Evolutionary conservation across 2,329 filamentous ascomycete species (phyloP), one percentile per base, ranked within the genome.

Genomic region (Cadophora luteo-olivacea): DNA sequence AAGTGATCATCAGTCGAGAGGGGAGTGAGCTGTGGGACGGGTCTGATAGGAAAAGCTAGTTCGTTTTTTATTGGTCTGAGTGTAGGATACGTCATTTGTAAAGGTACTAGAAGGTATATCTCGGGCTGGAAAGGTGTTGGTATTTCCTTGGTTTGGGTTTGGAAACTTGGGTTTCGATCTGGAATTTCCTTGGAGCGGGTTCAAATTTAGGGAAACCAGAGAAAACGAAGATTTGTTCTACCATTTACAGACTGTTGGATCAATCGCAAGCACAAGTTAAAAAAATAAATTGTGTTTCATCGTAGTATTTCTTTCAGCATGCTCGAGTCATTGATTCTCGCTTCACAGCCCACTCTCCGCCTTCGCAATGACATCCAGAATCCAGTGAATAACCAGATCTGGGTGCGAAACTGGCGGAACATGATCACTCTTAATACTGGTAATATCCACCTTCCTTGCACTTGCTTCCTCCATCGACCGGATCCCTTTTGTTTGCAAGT

Each of bases 391-490:
- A 32, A 78, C 72, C 54, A 76, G 63, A 6, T 78, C 71, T 8
- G 73, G 74, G 33, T 66, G 64, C 19, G 75, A 77, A 22, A 75
- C 7, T 51, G 66, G 72, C 0, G 81, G 79, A 54, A 54, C 70
- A 73, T 84, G 81, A 29, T 78, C 80, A 4, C 74, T 69, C 0
- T 77, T 68, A n/a, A 81, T 72, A 54, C 70, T 78, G 1, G 76
- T 80, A 7, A 83, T 78, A 67, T 81, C 78, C 1, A 82, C 78
- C 55, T 80, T 80, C 45, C 71, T 77, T 6, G 79, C 79, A 61
- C 75, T 78, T 52, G 72, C 77, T 61, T 68, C 72, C 70, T 80
- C 78, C 78, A 83, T 79, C 33, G 72, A 71, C 12, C 80, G 76
- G 52, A 79, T 81, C n/a, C 65, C 68, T 1, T 63, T 70, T 67